Base-by-base conservation (phyloP, 2,329 filamentous ascomycete genomes). In the Cytospora schulzeri region DNA sequence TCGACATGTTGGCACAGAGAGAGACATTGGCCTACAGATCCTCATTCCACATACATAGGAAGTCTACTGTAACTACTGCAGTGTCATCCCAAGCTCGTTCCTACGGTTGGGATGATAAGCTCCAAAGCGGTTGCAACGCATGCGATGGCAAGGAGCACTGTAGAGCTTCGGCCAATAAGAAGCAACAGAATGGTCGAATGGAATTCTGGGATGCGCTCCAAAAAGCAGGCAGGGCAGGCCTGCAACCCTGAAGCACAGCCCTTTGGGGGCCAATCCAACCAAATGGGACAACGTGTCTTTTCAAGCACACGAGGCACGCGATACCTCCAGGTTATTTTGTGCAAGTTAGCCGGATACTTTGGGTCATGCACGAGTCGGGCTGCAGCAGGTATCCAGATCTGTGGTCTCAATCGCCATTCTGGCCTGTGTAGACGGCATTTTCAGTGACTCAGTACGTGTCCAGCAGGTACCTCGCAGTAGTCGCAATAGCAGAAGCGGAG, bases 61-160 rank as follows among this genome's bases (percentile, higher is more conserved):
- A 22, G 15, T 15, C 4, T 57, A 22, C 12, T 15, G 33, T 35
- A 12, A 17, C 35, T 28, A 24, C 8, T 45, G 29, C n/a, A 48
- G n/a, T 38, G 19, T 38, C 52, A 57, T 57, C 52, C 63, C 59
- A 62, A 60, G 57, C 56, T 48, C 41, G 62, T 60, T 48, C 41
- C 41, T n/a, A 66, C 64, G 38, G 45, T 58, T 60, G 56, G 55
- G 52, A 38, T 54, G 51, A 56, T 51, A 53, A 59, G 38, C 50
- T 63, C 59, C 55, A 50, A n/a, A 31, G 58, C 55, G 62, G 61
- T 64, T 61, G 62, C 57, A 60, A 52, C 22, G 57, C 53, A 60
- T 66, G 61, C 64, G 64, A 54, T 58, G 38, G 52, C 51, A 62
- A 61, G 62, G 65, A 66, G 62, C 45, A 28, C 41, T 55, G 62